phyloP scores from a whole-genome alignment of 2,329 filamentous ascomycete genomes.

The Tolypocladium album region DNA sequence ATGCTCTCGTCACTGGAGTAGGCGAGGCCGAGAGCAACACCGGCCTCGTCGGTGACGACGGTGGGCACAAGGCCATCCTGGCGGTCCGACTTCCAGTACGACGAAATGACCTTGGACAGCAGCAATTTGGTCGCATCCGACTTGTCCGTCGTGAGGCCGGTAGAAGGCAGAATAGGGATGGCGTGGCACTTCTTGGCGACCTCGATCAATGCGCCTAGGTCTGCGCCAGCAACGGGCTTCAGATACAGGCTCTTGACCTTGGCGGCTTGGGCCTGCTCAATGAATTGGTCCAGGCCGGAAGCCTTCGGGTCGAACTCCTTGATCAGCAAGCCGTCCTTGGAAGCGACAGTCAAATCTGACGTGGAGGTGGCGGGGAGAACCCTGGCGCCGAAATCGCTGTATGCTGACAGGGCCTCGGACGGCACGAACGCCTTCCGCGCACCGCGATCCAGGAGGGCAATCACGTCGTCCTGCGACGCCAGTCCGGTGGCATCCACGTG shows the following conservation, averaged over 20 bases:
- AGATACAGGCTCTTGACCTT: slow-evolving; percentile 39
- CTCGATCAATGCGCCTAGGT: slow-evolving; percentile 35
- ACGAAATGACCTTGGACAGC: slow-evolving; percentile 62
- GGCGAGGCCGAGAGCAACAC: slow-evolving; percentile 75
- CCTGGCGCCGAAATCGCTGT: slow-evolving; percentile 44
- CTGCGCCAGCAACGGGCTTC: slow-evolving; percentile 34
- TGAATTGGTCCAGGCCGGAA: slow-evolving; percentile 29
- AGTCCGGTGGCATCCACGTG: slow-evolving; percentile 71
- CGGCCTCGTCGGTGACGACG: slow-evolving; percentile 80
- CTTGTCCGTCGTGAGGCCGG: slow-evolving; percentile 57
- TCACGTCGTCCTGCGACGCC: slow-evolving; percentile 57
- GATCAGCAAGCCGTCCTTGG: slow-evolving; percentile 39
- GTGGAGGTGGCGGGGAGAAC: slow-evolving; percentile 42
- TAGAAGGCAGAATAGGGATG: slow-evolving; percentile 66
- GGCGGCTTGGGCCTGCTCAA: slow-evolving; percentile 31
- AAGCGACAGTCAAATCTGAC: slow-evolving; percentile 32
- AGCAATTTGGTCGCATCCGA: slow-evolving; percentile 42
- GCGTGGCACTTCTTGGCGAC: slow-evolving; percentile 40
- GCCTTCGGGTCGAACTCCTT: slow-evolving; percentile 37
- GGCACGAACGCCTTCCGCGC: slow-evolving; percentile 77
- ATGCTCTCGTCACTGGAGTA: slow-evolving; percentile 93
- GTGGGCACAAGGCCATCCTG: slow-evolving; percentile 79
- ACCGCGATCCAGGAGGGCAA: slow-evolving; percentile 74
- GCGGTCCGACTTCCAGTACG: slow-evolving; percentile 70
- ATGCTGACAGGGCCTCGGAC: slow-evolving; percentile 52